These are phyloP conservation scores for Penicillium chermesinum DNA, from an alignment of 495 filamentous ascomycete genomes.

Conservation along the genomic window DNA sequence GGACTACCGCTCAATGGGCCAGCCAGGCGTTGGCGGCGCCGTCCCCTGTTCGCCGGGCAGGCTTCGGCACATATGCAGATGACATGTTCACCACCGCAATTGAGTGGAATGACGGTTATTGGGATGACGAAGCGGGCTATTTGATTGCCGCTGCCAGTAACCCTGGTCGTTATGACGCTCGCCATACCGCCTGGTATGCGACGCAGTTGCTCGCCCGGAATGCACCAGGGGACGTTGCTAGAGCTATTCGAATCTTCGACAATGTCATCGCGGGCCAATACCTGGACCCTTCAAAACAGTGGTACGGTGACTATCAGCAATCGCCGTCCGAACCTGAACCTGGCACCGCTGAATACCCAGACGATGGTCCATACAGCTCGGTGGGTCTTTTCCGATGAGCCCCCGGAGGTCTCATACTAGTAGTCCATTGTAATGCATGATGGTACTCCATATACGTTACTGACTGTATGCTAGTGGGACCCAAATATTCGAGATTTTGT, in stretches of 20 bases:
- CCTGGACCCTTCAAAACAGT: constrained; percentile 30
- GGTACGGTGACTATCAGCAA: constrained; percentile 36
- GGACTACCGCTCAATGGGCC: too few species aligned
- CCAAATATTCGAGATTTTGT: constrained; percentile 43
- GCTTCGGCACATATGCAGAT: constrained; percentile 3
- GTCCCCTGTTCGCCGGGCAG: background rate
- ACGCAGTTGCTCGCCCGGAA: constrained; percentile 37
- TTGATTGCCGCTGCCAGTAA: constrained; percentile 10
- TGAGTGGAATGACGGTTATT: constrained; percentile 18
- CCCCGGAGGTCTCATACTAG: too few species aligned
- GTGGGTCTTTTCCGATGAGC: constrained; percentile 1
- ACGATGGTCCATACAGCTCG: constrained; percentile 16
- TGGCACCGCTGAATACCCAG: constrained; percentile 28
- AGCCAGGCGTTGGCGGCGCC: constrained; percentile 4
- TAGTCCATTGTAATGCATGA: too few species aligned
- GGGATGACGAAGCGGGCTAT: constrained; percentile 15
- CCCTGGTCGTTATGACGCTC: constrained; percentile 24
- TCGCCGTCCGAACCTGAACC: constrained; percentile 37
- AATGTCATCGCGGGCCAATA: constrained; percentile 37
- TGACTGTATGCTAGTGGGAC: constrained; percentile 28
- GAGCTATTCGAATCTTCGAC: constrained; percentile 33
- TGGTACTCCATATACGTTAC: too few species aligned
- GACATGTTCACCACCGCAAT: constrained; percentile 20
- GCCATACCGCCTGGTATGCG: constrained; percentile 37
- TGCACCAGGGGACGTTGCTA: constrained; percentile 25